Evolutionary conservation across 148 eudicot genomes (phyloP), one percentile per base, ranked within the genome.

Genomic region (Diospyros lotus): DNA sequence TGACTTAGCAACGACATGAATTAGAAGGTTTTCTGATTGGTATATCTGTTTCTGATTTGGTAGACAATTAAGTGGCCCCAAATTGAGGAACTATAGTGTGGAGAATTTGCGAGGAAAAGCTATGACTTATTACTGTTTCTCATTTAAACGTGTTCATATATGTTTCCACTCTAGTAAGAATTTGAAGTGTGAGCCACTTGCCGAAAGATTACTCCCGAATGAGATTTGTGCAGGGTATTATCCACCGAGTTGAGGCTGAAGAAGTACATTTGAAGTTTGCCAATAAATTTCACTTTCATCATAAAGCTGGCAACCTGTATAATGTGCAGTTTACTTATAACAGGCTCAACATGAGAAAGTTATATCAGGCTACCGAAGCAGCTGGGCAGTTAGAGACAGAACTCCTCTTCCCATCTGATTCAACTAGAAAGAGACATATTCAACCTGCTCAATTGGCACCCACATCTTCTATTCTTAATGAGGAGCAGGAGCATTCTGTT

Each of bases 221-320:
- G 50, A 12, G 55, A 72, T 44, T 56, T 84, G 70, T 28, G 71
- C 84, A 95, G 99, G 99, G 99, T 76, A 86, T 54, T 78, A 85
- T 95, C 65, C 86, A 88, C 79, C 90, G 97, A 51, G 93, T 95
- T 69, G 99, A 93, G 86, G 97, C 99, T 71, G 99, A 95, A 82
- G 98, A 88, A 71, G 90, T 95, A 13, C 78, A 62, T 76, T 62
- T 95, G 67, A 86, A 73, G 60, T 95, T 93, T 83, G 87, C 81
- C 17, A 70, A 78, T 41, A 83, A 85, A 6, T 85, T 95, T 65
- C 97, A 91, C 79, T 10, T 14, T 4, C 43, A 17, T 54, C 87
- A 93, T 80, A 15, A 63, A 3, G 81, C 85, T 56, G 63, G 71
- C 3, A 75, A 86, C 75, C 81, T 62, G 9, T 95, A 88, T 75